Percentiles rank a stretch among this genome's conserved stretches.
phyloP scores from a whole-genome alignment of 2,329 filamentous ascomycete genomes.

The Tolypocladium inflatum region DNA sequence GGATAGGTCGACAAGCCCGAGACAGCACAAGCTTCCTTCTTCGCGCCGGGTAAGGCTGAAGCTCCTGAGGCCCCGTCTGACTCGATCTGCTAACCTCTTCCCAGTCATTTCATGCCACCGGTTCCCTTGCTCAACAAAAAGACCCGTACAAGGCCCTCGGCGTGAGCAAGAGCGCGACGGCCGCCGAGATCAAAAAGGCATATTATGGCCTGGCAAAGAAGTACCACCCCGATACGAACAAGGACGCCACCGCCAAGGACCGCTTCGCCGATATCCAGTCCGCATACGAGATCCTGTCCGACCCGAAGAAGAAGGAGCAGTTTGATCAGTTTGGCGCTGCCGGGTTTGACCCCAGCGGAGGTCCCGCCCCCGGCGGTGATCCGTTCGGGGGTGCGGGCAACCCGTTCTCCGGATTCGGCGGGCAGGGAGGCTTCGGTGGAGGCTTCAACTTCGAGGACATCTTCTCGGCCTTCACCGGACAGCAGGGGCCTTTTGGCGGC shows the following conservation, averaged over 20 bases:
- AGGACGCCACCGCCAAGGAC: constrained; percentile 86
- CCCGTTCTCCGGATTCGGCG: constrained; percentile 49
- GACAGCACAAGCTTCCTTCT: constrained; percentile 7
- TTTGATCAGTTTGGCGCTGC: constrained; percentile 86
- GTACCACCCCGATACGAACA: constrained; percentile 96
- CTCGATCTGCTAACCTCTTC: not conserved
- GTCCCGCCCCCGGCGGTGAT: constrained; percentile 50
- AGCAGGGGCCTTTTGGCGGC: constrained; percentile 44
- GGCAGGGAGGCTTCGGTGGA: constrained; percentile 60
- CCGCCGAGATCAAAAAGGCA: constrained; percentile 91
- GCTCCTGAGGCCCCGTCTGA: not conserved
- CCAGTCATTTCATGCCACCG: constrained; percentile 54
- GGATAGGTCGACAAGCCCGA: constrained; percentile 10
- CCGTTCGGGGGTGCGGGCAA: constrained; percentile 56
- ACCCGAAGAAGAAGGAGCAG: constrained; percentile 85
- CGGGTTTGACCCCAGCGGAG: constrained; percentile 71
- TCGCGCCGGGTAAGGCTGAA: constrained; percentile 18
- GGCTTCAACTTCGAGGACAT: constrained; percentile 96
- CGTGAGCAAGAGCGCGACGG: constrained; percentile 69
- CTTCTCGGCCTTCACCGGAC: constrained; percentile 73
- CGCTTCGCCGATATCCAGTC: constrained; percentile 88
- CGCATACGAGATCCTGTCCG: constrained; percentile 88
- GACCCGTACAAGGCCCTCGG: constrained; percentile 86
- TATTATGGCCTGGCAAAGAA: constrained; percentile 98
- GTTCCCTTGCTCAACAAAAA: constrained; percentile 43